Evolutionary conservation across 2,329 filamentous ascomycete species (phyloP).

Genomic region (Diaporthe australafricana): DNA sequence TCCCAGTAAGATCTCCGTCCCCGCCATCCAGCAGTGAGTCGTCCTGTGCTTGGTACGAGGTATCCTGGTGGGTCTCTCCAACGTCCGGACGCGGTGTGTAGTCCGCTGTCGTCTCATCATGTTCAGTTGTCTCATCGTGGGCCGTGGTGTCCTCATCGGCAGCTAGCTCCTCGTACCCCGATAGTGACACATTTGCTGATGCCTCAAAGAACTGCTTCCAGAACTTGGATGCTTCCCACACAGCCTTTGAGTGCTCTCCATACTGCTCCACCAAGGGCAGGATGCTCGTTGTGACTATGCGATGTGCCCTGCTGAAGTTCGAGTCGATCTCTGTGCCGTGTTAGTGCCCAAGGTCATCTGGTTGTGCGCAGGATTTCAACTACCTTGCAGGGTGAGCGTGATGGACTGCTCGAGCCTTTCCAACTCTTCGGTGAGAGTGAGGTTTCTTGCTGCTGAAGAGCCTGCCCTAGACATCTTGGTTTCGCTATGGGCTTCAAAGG

Average conservation of each 20-base stretch:
- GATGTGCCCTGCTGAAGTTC: conserved; percentile 96
- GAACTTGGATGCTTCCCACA: conserved; percentile 99
- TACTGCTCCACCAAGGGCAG: conserved; percentile 95
- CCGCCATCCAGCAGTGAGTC: conserved; percentile 76
- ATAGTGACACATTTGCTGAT: conserved; percentile 95
- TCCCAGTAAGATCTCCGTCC: conserved; percentile 70
- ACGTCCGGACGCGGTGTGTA: conserved; percentile 43
- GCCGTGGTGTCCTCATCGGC: conserved; percentile 69
- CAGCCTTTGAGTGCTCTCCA: conserved; percentile 89
- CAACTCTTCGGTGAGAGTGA: conserved; percentile 93
- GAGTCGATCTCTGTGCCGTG: conserved; percentile 85
- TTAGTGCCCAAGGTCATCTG: not conserved
- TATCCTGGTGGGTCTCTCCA: conserved; percentile 45
- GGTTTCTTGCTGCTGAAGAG: conserved; percentile 60
- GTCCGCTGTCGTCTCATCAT: conserved; percentile 61
- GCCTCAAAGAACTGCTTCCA: conserved; percentile 99
- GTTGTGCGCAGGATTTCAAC: not conserved
- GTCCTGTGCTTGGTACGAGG: conserved; percentile 54
- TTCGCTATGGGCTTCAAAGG: not conserved
- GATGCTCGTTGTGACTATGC: conserved; percentile 94
- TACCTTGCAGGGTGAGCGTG: conserved; percentile 92
- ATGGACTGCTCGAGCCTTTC: conserved; percentile 97
- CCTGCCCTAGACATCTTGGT: conserved; percentile 62
- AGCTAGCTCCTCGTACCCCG: conserved; percentile 88
- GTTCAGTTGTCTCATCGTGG: conserved; percentile 63